Percentiles rank a stretch among this genome's conserved stretches.
Conservation (phyloP, 768 basidiomycete genomes). For the Infundibulicybe gibba region DNA sequence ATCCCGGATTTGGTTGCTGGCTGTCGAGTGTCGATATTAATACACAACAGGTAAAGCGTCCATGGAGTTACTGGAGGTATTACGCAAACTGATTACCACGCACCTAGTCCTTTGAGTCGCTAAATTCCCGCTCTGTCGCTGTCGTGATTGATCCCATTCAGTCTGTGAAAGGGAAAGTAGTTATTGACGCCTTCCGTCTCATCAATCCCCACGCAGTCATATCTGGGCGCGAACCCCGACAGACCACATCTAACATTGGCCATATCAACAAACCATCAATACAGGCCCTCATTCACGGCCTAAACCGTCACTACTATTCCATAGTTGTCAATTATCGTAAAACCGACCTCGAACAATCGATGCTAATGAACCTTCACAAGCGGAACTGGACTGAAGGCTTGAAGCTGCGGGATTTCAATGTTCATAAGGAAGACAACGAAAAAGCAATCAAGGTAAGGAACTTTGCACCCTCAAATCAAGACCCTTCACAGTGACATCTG, state of each 20-base stretch:
- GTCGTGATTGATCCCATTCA: slow-evolving; percentile 99
- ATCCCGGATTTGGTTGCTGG: slow-evolving; percentile 99
- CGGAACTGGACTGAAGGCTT: slow-evolving; percentile 98
- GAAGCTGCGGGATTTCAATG: slow-evolving; percentile 85
- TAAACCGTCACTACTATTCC: slow-evolving; percentile 98
- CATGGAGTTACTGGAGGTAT: background rate
- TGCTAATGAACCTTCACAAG: slow-evolving; percentile 99
- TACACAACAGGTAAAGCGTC: slow-evolving; percentile 80
- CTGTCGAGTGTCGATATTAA: slow-evolving; percentile 98
- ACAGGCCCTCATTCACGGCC: slow-evolving; percentile 94
- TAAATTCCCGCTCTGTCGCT: slow-evolving; percentile 90
- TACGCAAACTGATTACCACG: slow-evolving; percentile 9
- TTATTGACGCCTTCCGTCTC: slow-evolving; percentile 97
- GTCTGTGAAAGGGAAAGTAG: slow-evolving; percentile 97
- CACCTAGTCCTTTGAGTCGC: slow-evolving; percentile 93
- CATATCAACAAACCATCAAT: slow-evolving; percentile 99
- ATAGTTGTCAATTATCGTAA: slow-evolving; percentile 98
- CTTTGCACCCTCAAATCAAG: slow-evolving; percentile 4
- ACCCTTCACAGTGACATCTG: slow-evolving; percentile 8
- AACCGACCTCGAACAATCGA: slow-evolving; percentile 95
- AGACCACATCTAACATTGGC: slow-evolving; percentile 97
- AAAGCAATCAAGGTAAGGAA: slow-evolving; percentile 84
- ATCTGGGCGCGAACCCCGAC: slow-evolving; percentile 90
- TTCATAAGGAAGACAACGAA: slow-evolving; percentile 87
- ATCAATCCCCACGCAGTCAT: slow-evolving; percentile 91